Evolutionary conservation across 306 rosid species (phyloP).

Genomic region (Medicago arabica): DNA sequence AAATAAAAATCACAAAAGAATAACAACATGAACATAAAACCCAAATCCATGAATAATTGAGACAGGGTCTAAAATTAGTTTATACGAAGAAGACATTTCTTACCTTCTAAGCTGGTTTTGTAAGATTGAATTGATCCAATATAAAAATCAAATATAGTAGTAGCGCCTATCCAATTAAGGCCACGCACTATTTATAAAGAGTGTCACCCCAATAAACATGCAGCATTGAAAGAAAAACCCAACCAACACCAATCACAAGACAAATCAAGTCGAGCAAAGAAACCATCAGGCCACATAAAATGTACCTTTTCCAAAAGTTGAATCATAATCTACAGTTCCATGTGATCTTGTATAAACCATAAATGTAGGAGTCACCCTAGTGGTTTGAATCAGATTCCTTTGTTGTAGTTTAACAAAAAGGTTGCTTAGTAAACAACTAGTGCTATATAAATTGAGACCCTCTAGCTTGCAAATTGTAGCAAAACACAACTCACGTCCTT

Average conservation of each 20-base stretch:
- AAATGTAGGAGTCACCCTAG: slow-evolving; percentile 36
- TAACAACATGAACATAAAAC: too few relatives aligned
- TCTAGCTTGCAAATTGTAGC: slow-evolving; percentile 16
- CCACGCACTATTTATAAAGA: background rate
- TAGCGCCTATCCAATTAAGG: too few relatives aligned
- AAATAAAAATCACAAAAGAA: background rate
- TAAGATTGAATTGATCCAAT: too few relatives aligned
- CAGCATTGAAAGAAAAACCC: background rate
- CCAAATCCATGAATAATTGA: too few relatives aligned
- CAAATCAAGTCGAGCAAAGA: slow-evolving; percentile 39
- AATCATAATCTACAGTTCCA: slow-evolving; percentile 36
- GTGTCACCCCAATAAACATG: background rate
- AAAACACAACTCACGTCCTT: slow-evolving; percentile 32
- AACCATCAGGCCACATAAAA: slow-evolving; percentile 55
- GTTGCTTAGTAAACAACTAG: background rate
- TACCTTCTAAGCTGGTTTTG: too few relatives aligned
- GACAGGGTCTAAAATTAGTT: too few relatives aligned
- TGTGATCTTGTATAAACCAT: slow-evolving; percentile 39
- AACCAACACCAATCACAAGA: slow-evolving; percentile 35
- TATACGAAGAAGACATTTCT: too few relatives aligned
- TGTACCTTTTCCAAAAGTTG: slow-evolving; percentile 41
- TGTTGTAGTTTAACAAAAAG: slow-evolving; percentile 28
- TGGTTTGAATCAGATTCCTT: slow-evolving; percentile 57
- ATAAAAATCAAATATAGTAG: too few relatives aligned
- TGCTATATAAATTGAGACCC: slow-evolving; percentile 58